These are phyloP conservation scores for Neurospora sp. DNA, from an alignment of 495 filamentous ascomycete species.

Conservation along the genomic window DNA sequence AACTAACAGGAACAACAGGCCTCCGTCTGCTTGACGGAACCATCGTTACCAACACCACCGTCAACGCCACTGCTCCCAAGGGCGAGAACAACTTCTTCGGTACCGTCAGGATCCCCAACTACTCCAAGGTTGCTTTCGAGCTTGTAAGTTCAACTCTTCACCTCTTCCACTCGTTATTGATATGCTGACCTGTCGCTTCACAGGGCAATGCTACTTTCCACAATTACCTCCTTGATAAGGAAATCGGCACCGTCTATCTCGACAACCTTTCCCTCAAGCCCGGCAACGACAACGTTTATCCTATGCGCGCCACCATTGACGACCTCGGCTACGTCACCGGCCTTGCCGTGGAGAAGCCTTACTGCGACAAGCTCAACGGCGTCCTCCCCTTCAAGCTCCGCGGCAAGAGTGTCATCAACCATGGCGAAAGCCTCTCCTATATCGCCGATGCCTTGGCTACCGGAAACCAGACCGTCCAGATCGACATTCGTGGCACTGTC, in stretches of 20 bases:
- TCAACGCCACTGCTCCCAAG: slow-evolving; percentile 27
- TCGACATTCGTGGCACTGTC: slow-evolving; percentile 23
- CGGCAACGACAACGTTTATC: slow-evolving; percentile 44
- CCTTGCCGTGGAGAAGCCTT: slow-evolving; percentile 14
- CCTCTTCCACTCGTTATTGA: not conserved
- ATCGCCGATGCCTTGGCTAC: slow-evolving; percentile 38
- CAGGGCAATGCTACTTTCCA: slow-evolving; percentile 58
- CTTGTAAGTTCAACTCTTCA: slow-evolving; percentile 37
- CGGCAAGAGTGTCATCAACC: slow-evolving; percentile 46
- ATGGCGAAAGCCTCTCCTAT: slow-evolving; percentile 52
- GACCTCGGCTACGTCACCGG: slow-evolving; percentile 13
- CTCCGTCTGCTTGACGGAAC: slow-evolving; percentile 47
- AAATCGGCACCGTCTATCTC: slow-evolving; percentile 46
- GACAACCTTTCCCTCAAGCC: slow-evolving; percentile 48
- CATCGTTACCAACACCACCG: slow-evolving; percentile 39
- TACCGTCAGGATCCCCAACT: slow-evolving; percentile 58
- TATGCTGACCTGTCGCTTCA: slow-evolving; percentile 9
- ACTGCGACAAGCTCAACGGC: slow-evolving; percentile 35
- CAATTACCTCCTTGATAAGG: slow-evolving; percentile 40
- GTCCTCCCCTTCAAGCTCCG: slow-evolving; percentile 49
- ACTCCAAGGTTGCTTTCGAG: slow-evolving; percentile 50
- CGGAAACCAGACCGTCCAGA: slow-evolving; percentile 24
- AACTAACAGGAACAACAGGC: slow-evolving; percentile 16
- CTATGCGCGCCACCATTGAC: slow-evolving; percentile 42
- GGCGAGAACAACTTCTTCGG: slow-evolving; percentile 54